Evolutionary conservation across 2,329 filamentous ascomycete species (phyloP), one percentile per base, ranked within the genome.

Genomic region (Keithomyces neogunnii): DNA sequence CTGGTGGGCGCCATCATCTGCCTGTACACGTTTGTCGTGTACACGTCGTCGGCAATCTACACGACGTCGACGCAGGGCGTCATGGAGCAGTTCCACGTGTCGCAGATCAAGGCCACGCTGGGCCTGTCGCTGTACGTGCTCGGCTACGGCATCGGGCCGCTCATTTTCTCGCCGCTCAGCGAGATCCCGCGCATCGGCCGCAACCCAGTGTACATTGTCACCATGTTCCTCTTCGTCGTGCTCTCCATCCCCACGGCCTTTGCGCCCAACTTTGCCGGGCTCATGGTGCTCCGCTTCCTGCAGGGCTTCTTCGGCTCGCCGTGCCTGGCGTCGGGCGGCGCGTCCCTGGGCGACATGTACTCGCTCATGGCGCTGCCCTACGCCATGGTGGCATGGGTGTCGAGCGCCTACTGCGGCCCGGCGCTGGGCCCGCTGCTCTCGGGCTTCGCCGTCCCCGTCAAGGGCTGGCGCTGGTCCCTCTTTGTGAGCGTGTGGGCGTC

Each of bases 201-300:
- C 5, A 88, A 84, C 58, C 79, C 80, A 0, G 77, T 85, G 5
- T 89, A 89, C 64, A 77, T 86, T 36, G 63, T 78, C 56, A 84
- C 84, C 8, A 84, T 88, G 69, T 77, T 78, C 52, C 69, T 88
- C 31, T 89, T 88, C 62, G 80, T 85, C 47, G 75, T 88, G 54
- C 65, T 89, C 9, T 80, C 77, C 5, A 75, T 88, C 13, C 84
- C 84, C 0, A 80, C 83, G 0, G 80, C 82, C 0, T 63, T 88
- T 0, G 80, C 80, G 3, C 66, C 77, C 44, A 85, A 82, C 67
- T 85, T 82, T 49, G 68, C 78, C 0, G 82, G 82, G 0, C 71
- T 89, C 8, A 73, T 86, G 58, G 79, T 85, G 2, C 69, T 84
- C 3, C 75, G 83, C 1, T 85, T 85, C 65, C 65, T 86, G 3